Evolutionary conservation across 2,329 filamentous ascomycete species (phyloP).

Genomic region (Talaromyces sp.): DNA sequence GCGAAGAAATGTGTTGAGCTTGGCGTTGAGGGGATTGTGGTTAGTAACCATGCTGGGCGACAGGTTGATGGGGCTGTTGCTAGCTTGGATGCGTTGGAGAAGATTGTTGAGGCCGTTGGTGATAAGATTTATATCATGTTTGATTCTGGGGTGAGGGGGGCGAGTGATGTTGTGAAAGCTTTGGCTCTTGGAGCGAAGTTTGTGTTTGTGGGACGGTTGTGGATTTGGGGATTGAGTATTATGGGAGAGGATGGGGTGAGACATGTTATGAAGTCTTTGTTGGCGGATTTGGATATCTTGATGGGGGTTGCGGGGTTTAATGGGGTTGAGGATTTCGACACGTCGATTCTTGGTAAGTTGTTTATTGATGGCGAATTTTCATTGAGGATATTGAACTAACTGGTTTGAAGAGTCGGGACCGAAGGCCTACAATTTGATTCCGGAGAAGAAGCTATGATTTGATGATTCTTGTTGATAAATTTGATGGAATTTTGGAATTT

Average conservation of each 20-base stretch:
- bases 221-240: slow-evolving; percentile 48
- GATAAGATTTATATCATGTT: slow-evolving; percentile 39
- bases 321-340: background rate
- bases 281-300: slow-evolving; percentile 65
- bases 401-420: slow-evolving; percentile 42
- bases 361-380: background rate
- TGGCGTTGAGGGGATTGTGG: slow-evolving; percentile 50
- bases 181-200: slow-evolving; percentile 39
- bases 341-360: background rate
- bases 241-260: slow-evolving; percentile 63
- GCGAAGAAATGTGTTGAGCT: slow-evolving; percentile 61
- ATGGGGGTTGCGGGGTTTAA: slow-evolving; percentile 61
- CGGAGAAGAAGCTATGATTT: slow-evolving; percentile 28
- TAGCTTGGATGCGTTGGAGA: slow-evolving; percentile 40
- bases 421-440: slow-evolving; percentile 44
- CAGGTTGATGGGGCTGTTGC: slow-evolving; percentile 43
- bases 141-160: slow-evolving; percentile 42
- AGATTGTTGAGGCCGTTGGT: slow-evolving; percentile 29
- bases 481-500: background rate
- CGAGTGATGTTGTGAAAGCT: slow-evolving; percentile 42
- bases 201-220: slow-evolving; percentile 37
- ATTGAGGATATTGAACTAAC: background rate
- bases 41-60: slow-evolving; percentile 45
- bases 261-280: slow-evolving; percentile 63
- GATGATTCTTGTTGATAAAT: background rate